Evolutionary conservation across 176 grass and related monocot species (phyloP), one percentile per base, ranked within the genome.

Genomic region (Echinochloa phyllopogon): DNA sequence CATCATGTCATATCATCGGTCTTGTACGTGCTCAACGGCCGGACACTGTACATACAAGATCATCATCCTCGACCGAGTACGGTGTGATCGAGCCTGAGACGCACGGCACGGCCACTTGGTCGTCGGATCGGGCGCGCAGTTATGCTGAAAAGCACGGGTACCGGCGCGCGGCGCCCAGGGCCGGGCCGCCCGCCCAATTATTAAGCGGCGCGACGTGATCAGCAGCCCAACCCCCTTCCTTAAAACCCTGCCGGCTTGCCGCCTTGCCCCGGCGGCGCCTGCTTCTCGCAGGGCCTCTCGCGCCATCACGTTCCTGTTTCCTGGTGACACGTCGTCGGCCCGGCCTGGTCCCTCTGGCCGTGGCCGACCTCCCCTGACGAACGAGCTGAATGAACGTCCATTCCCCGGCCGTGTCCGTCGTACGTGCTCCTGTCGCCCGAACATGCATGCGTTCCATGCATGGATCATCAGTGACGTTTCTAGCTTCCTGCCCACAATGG

Each of bases 111-210:
- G 17, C 29, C 2, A 40, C 49, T 52, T 52, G 50, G 50, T 3
- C 20, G 29, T 33, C 29, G 29, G 29, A 33, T 33, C 41, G 25
- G 24, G 24, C 25, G 41, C 29, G 2, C 40, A 71, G 24, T 71
- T 72, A 65, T 1, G 70, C 60, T 18, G 87, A 89, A 58, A 85
- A 85, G 42, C 77, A 89, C 77, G 4, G 1, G 69, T 69, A 89
- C 33, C 87, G 59, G 76, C 69, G 58, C 69, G 58, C 55, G 42
- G 42, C 42, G 42, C 50, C 40, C 51, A 18, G 17, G 65, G 52
- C 70, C 59, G 21, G 74, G 42, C 70, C n/a, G n/a, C n/a, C n/a
- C 69, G n/a, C 64, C 37, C 64, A 76, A 85, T 89, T 75, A 85
- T 89, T 67, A 80, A 51, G 69, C 33, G 15, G 38, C 29, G 39